Base-by-base conservation (phyloP, 2,329 filamentous ascomycete species). In the Verruconis gallopava region DNA sequence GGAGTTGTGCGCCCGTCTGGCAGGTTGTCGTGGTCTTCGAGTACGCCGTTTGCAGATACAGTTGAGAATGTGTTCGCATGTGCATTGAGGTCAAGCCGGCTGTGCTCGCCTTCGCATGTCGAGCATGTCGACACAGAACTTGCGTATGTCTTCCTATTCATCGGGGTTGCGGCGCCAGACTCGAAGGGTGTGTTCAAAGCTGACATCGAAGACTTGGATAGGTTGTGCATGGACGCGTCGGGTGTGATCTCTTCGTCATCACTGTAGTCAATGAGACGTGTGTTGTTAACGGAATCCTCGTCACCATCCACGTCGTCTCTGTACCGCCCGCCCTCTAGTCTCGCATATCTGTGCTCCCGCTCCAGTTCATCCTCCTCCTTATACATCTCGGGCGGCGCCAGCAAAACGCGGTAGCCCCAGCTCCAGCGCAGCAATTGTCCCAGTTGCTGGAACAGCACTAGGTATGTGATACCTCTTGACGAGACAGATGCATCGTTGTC, bases 381-480 rank as follows among this genome's bases (percentile, higher is more conserved):
- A 53, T 84, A 85, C 47, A 73, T 74, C 38, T 80, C 77, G 50
- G 85, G 81, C 14, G 89, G 85, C 14, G 88, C 88, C n/a, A 98
- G 69, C 14, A 98, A 69, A 28, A 96, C 79, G 53, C 94, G 86
- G 60, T 94, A 96, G 9, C 91, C 91, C 91, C 91, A 98, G 48
- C 85, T 95, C 91, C 91, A 98, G 45, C 91, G 77, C 15, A 98
- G 79, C 19, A 96, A 68, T 62, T 98, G 91, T 17, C 91, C 91
- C 3, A 98, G 75, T 59, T 98, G 91, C 64, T 98, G 91, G 65
- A 98, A 98, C 50, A 98, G 93, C 47, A 98, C 71, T 9, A 98
- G 72, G 56, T 98, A 98, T 1, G 98, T 67, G 47, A 98, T 96
- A 46, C 91, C 91, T 47, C 91, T 78, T 2, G 91, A 89, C 18